Evolutionary conservation across 768 basidiomycete species (phyloP), one percentile per base, ranked within the genome.

Genomic region (Auriscalpium orientale): DNA sequence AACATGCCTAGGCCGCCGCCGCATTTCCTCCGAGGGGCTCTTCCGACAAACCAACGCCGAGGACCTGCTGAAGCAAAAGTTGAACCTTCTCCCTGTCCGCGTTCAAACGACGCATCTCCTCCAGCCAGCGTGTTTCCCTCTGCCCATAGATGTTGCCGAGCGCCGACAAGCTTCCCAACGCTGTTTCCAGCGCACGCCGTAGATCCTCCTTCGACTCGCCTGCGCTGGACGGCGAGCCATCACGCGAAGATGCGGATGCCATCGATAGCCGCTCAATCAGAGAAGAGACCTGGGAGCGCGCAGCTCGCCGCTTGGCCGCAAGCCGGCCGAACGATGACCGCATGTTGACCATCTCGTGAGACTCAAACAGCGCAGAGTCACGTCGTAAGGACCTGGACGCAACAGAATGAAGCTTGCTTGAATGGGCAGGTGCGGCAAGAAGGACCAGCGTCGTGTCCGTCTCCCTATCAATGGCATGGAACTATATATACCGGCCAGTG

Each of bases 371-470:
- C 4, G 66, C 57, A 0, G 77, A 65, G 45, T 83, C 78, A 15
- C 87, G 79, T 20, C 86, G 82, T 49, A 91, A 78, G 0, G 84
- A 79, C 8, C 89, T 82, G 22, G 87, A 90, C 3, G 78, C 80
- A 22, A 88, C 67, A 3, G 80, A 66, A 59, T 87, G 79, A 7
- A 87, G 65, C 62, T 85, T 86, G 15, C 79, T 82, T 12, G 83
- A 76, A 64, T 91, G 88, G 2, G 87, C 82, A 0, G 89, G 89
- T 0, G 88, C 79, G 4, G 88, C 88, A 22, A 91, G 71, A 0
- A 91, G 70, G 22, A 91, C 69, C 73, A 91, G 77, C 0, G 87
- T 90, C 10, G 88, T 77, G 61, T 91, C 89, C 4, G 89, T 91
- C 67, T 90, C 86, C 46, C 87, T 78, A 70, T 91, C 89, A 34